Evolutionary conservation across 2,329 filamentous ascomycete genomes (phyloP).

Genomic region (Alternaria ethzedia): DNA sequence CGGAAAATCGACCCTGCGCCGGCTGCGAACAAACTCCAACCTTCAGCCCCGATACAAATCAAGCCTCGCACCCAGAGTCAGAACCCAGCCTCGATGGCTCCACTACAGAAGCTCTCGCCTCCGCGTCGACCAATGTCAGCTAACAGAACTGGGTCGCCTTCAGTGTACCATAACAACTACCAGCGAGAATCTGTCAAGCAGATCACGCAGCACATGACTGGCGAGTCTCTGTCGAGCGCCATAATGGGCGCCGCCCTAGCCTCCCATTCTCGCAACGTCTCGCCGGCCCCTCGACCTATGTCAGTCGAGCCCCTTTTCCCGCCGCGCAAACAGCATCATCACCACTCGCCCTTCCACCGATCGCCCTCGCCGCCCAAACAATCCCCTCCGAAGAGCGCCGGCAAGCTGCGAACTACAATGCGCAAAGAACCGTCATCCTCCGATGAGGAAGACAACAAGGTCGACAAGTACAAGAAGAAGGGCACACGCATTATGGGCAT

Average conservation of each 20-base stretch:
- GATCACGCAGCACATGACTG: constrained; percentile 58
- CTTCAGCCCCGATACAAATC: constrained; percentile 28
- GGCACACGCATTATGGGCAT: constrained; percentile 63
- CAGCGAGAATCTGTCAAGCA: constrained; percentile 45
- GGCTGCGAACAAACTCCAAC: constrained; percentile 8
- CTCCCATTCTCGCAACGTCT: constrained; percentile 59
- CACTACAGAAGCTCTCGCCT: constrained; percentile 29
- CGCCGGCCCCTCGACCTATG: constrained; percentile 44
- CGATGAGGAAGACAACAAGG: constrained; percentile 59
- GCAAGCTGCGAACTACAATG: constrained; percentile 69
- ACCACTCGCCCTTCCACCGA: constrained; percentile 46
- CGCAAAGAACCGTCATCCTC: constrained; percentile 58
- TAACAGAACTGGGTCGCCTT: constrained; percentile 28
- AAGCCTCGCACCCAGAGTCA: constrained; percentile 43
- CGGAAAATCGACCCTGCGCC: constrained; percentile 16
- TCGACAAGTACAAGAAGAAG: constrained; percentile 59
- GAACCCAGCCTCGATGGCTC: constrained; percentile 34
- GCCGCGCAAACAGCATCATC: constrained; percentile 50
- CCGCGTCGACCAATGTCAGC: constrained; percentile 31
- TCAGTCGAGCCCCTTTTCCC: constrained; percentile 46
- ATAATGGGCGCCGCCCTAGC: constrained; percentile 79
- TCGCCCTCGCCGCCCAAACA: constrained; percentile 47
- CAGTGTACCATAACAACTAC: constrained; percentile 49
- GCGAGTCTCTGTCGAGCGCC: constrained; percentile 73
- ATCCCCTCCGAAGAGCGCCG: constrained; percentile 50